Evolutionary conservation across 352 stramenopile genomes (phyloP), one percentile per base, ranked within the genome.

Genomic region (Pythium angustatum): DNA sequence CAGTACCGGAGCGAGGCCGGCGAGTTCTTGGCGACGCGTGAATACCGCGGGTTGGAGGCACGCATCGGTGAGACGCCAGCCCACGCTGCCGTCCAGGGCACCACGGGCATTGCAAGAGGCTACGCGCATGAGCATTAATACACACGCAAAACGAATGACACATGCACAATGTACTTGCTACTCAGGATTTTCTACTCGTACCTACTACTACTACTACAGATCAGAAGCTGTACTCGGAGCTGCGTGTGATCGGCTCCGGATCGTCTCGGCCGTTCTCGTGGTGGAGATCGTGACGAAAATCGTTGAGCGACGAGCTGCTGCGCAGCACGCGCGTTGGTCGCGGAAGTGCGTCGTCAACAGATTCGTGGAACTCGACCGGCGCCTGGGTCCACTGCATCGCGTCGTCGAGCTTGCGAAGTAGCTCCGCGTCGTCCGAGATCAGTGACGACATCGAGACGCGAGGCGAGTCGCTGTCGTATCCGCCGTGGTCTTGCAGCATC

Each of bases 1-100:
- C 75, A 70, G 15, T 94, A 90, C 64, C 75, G 69, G 14, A 94
- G 81, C 43, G 85, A 92, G 69, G 83, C 83, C 27, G 88, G 62
- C 26, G 84, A 94, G 59, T 94, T 88, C 59, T 49, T 95, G 26
- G 73, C 77, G 15, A 77, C 71, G 21, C 74, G 83, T 47, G 86
- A 94, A 59, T 96, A 95, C 45, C 76, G 74, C 31, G 88, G 88
- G 6, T 63, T 96, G 22, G 88, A 96, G n/a, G 80, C 85, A 5
- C 75, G 83, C 10, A 87, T 96, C 34, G 87, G 87, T 14, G 81
- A 95, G 57, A 95, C 84, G 7, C 66, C 78, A 11, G 85, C 87
- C 38, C 85, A 94, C 10, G 87, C 85, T 26, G 88, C 88, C 5
- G 81, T 96, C 28, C 66, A 78, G 40, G 88, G 88, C 11, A 80